Evolutionary conservation across 2,329 filamentous ascomycete species (phyloP), one percentile per base, ranked within the genome.

Genomic region (Paracoccidioides lutzii): DNA sequence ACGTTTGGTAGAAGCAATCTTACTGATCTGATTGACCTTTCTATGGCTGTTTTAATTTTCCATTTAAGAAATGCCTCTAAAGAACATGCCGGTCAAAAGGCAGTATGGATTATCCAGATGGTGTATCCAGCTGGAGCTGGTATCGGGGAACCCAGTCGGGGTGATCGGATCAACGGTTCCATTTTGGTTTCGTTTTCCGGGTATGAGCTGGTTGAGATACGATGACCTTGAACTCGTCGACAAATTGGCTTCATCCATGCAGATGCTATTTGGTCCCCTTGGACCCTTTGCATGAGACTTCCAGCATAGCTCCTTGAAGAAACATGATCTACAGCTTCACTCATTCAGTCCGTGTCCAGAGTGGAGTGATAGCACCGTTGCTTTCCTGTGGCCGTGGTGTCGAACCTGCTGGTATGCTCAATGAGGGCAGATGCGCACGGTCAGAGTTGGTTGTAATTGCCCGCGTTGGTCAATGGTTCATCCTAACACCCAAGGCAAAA

Each of bases 81-180:
- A 86, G 88, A 14, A 88, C 78, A 62, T 87, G 83, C 53, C 79
- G 74, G 32, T 80, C 76, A 53, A 79, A 77, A 0, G 76, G 74
- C 0, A 57, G 60, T 2, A 69, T 60, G 1, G 60, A 51, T 12
- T 64, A 60, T 1, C 63, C 63, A 30, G 64, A 59, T 4, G 62
- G 63, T 12, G 69, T 54, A 0, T 66, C 64, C 22, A 67, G 66
- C 1, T 81, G 81, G 59, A 89, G 85, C 64, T 88, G 85, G 46
- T 82, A 77, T 66, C 89, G 85, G 69, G 88, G 88, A 66, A 2
- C 22, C 22, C 22, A 22, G 22, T 87, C 86, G 41, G 82, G 84
- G 70, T 83, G 86, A 67, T 89, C 84, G 69, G 88, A 89, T 56
- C 79, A 22, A 84, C 76, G 74, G 81, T 65, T 81, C 79, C 40